A percentile compares a stretch with the other conserved stretches of the same genome.
phyloP scores from a whole-genome alignment of 2,329 filamentous ascomycete genomes.

The Dryadomyces quercivorus region DNA sequence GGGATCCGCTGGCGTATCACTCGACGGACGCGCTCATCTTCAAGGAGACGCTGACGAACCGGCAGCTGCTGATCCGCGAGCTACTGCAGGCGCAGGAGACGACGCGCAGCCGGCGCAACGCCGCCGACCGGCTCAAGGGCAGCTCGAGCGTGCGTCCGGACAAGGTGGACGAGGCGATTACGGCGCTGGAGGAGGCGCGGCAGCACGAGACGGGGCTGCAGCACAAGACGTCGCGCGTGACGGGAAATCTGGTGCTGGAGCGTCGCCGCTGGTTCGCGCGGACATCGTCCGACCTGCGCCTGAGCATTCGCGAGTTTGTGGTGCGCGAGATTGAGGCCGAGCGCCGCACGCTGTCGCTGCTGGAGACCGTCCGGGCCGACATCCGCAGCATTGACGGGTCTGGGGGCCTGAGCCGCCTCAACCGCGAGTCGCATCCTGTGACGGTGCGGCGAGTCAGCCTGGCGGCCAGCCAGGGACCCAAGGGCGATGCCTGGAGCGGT shows the following conservation, averaged over 20 bases:
- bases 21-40: slow-evolving; percentile 94
- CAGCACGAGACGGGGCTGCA: slow-evolving; percentile 69
- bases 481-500: slow-evolving; percentile 97
- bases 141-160: slow-evolving; percentile 80
- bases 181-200: slow-evolving; percentile 75
- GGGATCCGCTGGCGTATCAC: slow-evolving; percentile 88
- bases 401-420: slow-evolving; percentile 79
- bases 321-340: slow-evolving; percentile 93
- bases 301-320: slow-evolving; percentile 82
- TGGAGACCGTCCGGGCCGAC: slow-evolving; percentile 90
- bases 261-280: slow-evolving; percentile 83
- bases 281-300: slow-evolving; percentile 71
- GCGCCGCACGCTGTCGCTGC: slow-evolving; percentile 74
- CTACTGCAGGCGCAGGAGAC: slow-evolving; percentile 81
- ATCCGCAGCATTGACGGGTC: slow-evolving; percentile 86
- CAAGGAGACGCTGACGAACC: slow-evolving; percentile 95
- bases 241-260: slow-evolving; percentile 76
- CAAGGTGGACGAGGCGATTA: slow-evolving; percentile 97
- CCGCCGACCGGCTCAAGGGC: slow-evolving; percentile 78
- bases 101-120: slow-evolving; percentile 69
- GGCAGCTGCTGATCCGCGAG: slow-evolving; percentile 90
- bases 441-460: slow-evolving; percentile 56
- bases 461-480: slow-evolving; percentile 83
- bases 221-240: slow-evolving; percentile 81
- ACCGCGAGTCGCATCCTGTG: slow-evolving; percentile 74